Percentiles rank a stretch among this genome's conserved stretches.
Evolutionary conservation across 306 rosid species (phyloP).

Genomic region (Potentilla sterilis): DNA sequence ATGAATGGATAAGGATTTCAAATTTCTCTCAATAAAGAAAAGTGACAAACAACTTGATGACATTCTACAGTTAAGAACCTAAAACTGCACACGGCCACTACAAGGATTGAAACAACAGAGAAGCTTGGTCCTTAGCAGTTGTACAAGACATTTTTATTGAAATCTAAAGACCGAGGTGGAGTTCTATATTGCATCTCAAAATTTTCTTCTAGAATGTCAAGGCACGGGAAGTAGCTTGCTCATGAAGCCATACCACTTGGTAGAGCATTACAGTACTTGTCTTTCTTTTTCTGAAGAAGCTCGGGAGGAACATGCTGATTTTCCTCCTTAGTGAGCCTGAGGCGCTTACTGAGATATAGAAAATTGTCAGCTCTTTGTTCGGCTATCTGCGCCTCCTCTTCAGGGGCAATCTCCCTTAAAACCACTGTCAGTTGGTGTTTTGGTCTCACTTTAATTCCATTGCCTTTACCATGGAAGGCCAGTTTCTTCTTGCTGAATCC

Average conservation of each 20-base stretch:
- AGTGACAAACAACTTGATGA: neutral
- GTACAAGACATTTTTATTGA: constrained; percentile 4
- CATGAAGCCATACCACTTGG: constrained; percentile 22
- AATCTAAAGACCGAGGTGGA: constrained; percentile 7
- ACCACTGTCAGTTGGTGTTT: constrained; percentile 75
- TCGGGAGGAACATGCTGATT: constrained; percentile 71
- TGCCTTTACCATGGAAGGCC: constrained; percentile 47
- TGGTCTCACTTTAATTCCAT: constrained; percentile 50
- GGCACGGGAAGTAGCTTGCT: constrained; percentile 9
- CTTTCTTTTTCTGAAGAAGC: constrained; percentile 74
- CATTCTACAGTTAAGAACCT: neutral
- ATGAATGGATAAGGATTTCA: neutral
- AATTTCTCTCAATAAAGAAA: neutral
- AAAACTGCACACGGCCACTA: neutral
- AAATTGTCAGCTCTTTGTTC: constrained; percentile 69
- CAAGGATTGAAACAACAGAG: neutral
- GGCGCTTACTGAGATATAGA: constrained; percentile 56
- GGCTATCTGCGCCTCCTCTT: constrained; percentile 84
- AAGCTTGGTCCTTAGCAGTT: neutral
- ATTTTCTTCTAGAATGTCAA: constrained; percentile 1
- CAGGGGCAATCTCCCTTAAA: constrained; percentile 74
- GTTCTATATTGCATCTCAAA: neutral
- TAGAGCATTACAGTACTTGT: constrained; percentile 32
- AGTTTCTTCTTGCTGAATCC: constrained; percentile 37
- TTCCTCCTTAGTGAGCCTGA: constrained; percentile 34